These are phyloP conservation scores for Chaetomiaceae sp. DNA, from an alignment of 2,329 filamentous ascomycete genomes.

Conservation along the genomic window DNA sequence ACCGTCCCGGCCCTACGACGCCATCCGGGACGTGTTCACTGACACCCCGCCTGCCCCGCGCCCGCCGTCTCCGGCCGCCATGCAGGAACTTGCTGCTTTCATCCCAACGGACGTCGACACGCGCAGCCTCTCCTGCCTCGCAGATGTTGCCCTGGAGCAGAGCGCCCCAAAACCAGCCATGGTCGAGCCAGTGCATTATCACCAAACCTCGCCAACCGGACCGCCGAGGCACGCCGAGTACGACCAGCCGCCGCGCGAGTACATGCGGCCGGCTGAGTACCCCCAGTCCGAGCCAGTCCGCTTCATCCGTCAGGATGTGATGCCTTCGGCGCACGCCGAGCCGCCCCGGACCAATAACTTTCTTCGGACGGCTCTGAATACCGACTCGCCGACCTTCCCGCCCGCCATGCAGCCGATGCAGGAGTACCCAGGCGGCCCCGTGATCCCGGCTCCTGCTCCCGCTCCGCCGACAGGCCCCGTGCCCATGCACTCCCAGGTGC, in stretches of 20 bases:
- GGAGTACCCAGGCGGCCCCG: constrained; percentile 3
- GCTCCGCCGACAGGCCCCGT: not conserved
- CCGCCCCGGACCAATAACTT: constrained; percentile 28
- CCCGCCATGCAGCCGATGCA: constrained; percentile 12
- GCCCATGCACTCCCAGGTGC: not conserved
- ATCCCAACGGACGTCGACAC: constrained; percentile 17
- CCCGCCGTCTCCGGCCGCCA: constrained; percentile 12
- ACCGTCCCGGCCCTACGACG: constrained; percentile 38
- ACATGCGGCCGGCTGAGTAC: constrained; percentile 4
- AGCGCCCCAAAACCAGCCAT: not conserved
- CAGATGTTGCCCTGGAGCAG: constrained; percentile 26
- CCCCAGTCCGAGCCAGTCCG: constrained; percentile 15
- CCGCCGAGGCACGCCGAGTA: constrained; percentile 7
- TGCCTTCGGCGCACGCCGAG: constrained; percentile 3
- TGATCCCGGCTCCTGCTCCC: not conserved
- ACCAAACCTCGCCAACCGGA: constrained; percentile 6
- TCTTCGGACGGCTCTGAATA: constrained; percentile 34
- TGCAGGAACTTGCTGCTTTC: not conserved
- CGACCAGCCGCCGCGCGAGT: constrained; percentile 9
- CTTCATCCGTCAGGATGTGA: constrained; percentile 10
- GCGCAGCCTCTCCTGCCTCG: constrained; percentile 28
- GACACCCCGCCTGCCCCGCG: constrained; percentile 26
- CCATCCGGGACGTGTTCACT: constrained; percentile 39
- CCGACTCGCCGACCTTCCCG: constrained; percentile 18
- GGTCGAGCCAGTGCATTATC: constrained; percentile 8